Evolutionary conservation across 2,329 filamentous ascomycete species (phyloP), one percentile per base, ranked within the genome.

Genomic region (Ceratocystis cacaofunesta): DNA sequence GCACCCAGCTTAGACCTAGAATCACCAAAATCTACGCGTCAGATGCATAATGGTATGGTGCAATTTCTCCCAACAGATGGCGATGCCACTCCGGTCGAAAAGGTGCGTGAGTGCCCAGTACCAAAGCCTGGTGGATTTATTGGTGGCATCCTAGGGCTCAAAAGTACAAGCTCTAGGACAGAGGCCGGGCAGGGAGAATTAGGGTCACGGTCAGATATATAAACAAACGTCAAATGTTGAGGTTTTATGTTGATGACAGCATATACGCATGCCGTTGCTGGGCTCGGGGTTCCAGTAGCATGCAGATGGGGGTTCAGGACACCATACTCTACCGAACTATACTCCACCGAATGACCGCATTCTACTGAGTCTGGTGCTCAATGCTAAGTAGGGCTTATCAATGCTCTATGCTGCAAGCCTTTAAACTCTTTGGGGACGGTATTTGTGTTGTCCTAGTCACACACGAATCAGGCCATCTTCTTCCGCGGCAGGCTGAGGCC

Each of bases 121-220:
- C 94, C 94, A 4, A 96, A 96, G 75, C 92, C 94, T 0, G 81
- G 85, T 41, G 92, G 91, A 2, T 76, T 91, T 43, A 76, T 95
- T 58, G 89, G 89, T 12, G 83, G 88, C 72, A 78, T 92, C 70
- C 76, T 94, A 68, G 90, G 89, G 0, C 88, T 92, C 72, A 81
- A 80, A 70, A 78, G 74, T 67, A 67, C 67, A 50, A 71, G 32
- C n/a, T 17, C 43, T 7, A 7, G 17, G 25, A 19, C 43, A 4
- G 25, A 48, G 36, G n/a, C 22, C 17, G 32, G 46, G 2, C 8
- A 70, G 22, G 70, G 70, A 60, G 70, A 71, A 58, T 44, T 43
- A 19, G 36, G 28, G 25, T 57, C 58, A 36, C 46, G 62, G 28
- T 66, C 32, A 19, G 32, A 66, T 15, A 22, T 63, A 44, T 62